A percentile compares a stretch with the other conserved stretches of the same genome.
These are phyloP conservation scores for Polychaeton citri DNA, from an alignment of 2,329 filamentous ascomycete genomes.

Conservation along the genomic window DNA sequence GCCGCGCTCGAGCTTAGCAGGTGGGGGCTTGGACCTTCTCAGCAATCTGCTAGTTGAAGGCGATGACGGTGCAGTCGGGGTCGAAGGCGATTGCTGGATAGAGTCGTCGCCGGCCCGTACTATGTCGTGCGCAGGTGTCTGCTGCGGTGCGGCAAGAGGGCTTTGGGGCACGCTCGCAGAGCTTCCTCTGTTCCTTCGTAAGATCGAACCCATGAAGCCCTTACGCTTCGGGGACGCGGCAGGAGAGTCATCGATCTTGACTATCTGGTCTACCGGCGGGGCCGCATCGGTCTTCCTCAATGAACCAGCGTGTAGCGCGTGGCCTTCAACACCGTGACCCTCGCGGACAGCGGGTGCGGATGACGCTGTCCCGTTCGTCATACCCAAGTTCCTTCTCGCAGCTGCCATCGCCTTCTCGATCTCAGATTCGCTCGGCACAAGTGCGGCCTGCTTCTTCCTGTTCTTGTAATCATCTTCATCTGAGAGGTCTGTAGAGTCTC, in stretches of 20 bases:
- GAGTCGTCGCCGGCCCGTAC: conserved; percentile 2
- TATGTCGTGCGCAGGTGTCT: background rate
- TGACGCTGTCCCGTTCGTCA: conserved; percentile 8
- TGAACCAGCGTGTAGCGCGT: conserved; percentile 23
- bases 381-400: conserved; percentile 19
- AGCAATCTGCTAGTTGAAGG: conserved; percentile 29
- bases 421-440: conserved; percentile 20
- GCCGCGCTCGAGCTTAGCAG: conserved; percentile 9
- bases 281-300: conserved; percentile 28
- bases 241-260: conserved; percentile 2
- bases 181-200: conserved; percentile 20
- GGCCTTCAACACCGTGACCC: conserved; percentile 18
- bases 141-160: conserved; percentile 4
- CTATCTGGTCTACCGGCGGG: conserved; percentile 1
- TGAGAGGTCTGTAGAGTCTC: conserved; percentile 41
- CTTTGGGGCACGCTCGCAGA: conserved; percentile 11
- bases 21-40: conserved; percentile 13
- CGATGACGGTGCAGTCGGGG: conserved; percentile 1
- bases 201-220: conserved; percentile 21
- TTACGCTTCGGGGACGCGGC: conserved; percentile 9
- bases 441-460: conserved; percentile 24
- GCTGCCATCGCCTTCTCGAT: conserved; percentile 25
- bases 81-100: conserved; percentile 4
- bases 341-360: conserved; percentile 7
- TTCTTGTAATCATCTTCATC: conserved; percentile 33